Percentiles rank a stretch among this genome's conserved stretches.
phyloP scores from a whole-genome alignment of 306 rosid species.

The Ziziphus jujuba region DNA sequence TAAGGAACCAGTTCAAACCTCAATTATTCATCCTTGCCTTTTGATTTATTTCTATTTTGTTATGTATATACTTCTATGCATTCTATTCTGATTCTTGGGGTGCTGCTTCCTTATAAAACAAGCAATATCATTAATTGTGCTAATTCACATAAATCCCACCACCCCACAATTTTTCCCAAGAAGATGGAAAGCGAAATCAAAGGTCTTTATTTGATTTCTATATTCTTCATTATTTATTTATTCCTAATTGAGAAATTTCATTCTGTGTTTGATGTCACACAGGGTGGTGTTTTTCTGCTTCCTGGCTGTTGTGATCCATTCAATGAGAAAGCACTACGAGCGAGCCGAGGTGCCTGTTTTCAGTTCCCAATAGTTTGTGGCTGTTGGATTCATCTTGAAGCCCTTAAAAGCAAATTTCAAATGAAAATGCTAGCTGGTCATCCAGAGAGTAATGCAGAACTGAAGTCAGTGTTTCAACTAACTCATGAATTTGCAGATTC shows the following conservation, averaged over 20 bases:
- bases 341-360: conserved; percentile 92
- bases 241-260: conserved; percentile 7
- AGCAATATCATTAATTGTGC: not conserved
- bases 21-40: conserved; percentile 16
- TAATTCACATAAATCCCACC: too few relatives aligned
- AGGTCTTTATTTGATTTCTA: not conserved
- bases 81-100: not conserved
- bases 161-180: too few relatives aligned
- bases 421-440: conserved; percentile 83
- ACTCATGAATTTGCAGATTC: conserved; percentile 56
- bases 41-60: not conserved
- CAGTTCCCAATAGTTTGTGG: conserved; percentile 88
- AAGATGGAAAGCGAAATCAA: not conserved
- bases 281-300: conserved; percentile 86
- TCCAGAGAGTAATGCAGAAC: conserved; percentile 47
- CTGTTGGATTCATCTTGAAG: conserved; percentile 63
- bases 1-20: conserved; percentile 36
- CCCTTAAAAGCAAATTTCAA: conserved; percentile 46
- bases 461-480: conserved; percentile 44
- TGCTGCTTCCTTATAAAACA: not conserved
- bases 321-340: conserved; percentile 92
- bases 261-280: conserved; percentile 21
- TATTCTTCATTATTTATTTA: not conserved
- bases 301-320: conserved; percentile 96
- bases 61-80: not conserved